phyloP scores from a whole-genome alignment of 805 yeast species.

The Candida hungchunana region DNA sequence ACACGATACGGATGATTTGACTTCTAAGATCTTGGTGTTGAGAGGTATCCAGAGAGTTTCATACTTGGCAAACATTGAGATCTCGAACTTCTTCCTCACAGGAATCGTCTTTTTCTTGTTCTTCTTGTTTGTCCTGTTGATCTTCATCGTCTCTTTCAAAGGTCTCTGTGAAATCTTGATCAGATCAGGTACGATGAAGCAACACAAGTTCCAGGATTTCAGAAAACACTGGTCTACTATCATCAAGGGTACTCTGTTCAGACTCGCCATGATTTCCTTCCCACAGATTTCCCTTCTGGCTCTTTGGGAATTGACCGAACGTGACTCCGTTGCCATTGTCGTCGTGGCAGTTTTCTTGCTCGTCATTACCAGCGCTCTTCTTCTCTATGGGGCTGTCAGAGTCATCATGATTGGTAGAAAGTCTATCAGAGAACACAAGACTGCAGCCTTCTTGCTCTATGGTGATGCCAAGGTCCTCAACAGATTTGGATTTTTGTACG shows the following conservation, averaged over 20 bases:
- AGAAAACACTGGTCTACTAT: slow-evolving; percentile 81
- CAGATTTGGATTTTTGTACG: slow-evolving; percentile 88
- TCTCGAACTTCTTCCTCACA: slow-evolving; percentile 82
- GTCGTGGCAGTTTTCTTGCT: slow-evolving; percentile 76
- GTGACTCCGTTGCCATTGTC: slow-evolving; percentile 79
- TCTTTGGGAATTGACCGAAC: slow-evolving; percentile 83
- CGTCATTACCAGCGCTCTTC: slow-evolving; percentile 49
- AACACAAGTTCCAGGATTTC: slow-evolving; percentile 65
- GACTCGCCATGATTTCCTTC: slow-evolving; percentile 78
- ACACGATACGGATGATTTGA: slow-evolving; percentile 47
- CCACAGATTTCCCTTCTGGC: slow-evolving; percentile 82
- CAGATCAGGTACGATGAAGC: slow-evolving; percentile 52
- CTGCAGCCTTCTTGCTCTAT: slow-evolving; percentile 86
- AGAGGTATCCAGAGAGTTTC: slow-evolving; percentile 94
- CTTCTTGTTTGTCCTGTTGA: slow-evolving; percentile 59
- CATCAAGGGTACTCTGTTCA: slow-evolving; percentile 83
- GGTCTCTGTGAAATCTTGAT: slow-evolving; percentile 61
- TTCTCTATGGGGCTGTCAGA: slow-evolving; percentile 68
- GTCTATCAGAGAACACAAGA: slow-evolving; percentile 69
- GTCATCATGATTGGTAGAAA: slow-evolving; percentile 72
- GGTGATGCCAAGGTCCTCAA: slow-evolving; percentile 80
- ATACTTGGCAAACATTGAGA: slow-evolving; percentile 76
- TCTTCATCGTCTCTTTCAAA: slow-evolving; percentile 57
- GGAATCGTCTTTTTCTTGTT: slow-evolving; percentile 80
- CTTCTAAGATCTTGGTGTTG: slow-evolving; percentile 70